These are phyloP conservation scores for Rhizophora apiculata DNA, from an alignment of 345 rosid species.

Conservation along the genomic window DNA sequence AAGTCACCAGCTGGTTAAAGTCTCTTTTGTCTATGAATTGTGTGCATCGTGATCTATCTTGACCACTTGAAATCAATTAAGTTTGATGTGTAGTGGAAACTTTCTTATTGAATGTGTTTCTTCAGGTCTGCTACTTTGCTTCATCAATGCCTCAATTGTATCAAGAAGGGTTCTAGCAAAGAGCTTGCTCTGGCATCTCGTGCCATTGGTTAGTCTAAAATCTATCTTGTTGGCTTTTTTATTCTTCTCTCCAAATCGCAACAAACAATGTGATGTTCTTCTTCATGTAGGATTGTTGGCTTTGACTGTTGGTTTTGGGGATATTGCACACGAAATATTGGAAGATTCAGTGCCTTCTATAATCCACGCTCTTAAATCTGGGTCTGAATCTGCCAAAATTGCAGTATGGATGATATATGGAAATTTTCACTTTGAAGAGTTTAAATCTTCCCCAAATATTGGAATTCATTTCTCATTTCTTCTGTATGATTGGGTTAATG, in stretches of 20 bases:
- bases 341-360: conserved; percentile 60
- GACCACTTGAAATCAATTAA: neutral
- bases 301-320: conserved; percentile 69
- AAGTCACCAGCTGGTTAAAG: too few relatives aligned
- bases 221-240: conserved; percentile 1
- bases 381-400: conserved; percentile 46
- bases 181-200: conserved; percentile 74
- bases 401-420: conserved; percentile 39
- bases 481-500: neutral
- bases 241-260: neutral
- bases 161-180: conserved; percentile 69
- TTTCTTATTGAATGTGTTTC: conserved; percentile 1
- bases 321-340: conserved; percentile 57
- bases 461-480: neutral
- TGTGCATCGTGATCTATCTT: neutral
- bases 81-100: neutral
- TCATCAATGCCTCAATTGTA: conserved; percentile 61
- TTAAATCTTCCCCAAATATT: neutral
- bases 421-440: neutral
- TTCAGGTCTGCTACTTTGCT: conserved; percentile 81
- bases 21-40: too few relatives aligned
- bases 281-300: conserved; percentile 65
- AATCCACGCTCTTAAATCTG: conserved; percentile 65
- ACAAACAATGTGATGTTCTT: conserved; percentile 5
- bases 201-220: conserved; percentile 52